Base-by-base conservation (phyloP, 1,284 basidiomycete genomes). In the Wolfiporia cocos region DNA sequence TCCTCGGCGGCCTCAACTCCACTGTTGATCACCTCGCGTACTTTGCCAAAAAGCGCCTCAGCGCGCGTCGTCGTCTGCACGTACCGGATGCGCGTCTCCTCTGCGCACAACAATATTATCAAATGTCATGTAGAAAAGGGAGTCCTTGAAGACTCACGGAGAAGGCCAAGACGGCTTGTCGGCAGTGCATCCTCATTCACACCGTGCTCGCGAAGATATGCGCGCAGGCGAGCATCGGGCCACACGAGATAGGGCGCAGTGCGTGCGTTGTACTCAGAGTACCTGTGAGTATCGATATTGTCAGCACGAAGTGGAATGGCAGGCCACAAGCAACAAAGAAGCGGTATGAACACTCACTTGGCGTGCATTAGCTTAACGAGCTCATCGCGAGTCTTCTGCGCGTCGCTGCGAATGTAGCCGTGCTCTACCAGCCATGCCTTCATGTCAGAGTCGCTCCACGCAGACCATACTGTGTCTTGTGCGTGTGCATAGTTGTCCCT, bases 211-310 rank as follows among this genome's bases (percentile, higher is more conserved):
- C 88, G 76, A 22, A 93, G 73, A 61, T 83, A 91, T 1, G 86
- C 88, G 41, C 91, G 84, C 23, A 94, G 76, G 34, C 90, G 78
- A 3, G 91, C 86, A 55, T 93, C 90, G 12, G 91, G 89, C 91
- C 91, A 94, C n/a, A 76, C 73, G 38, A 92, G 69, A 62, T 91
- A 92, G 1, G 76, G 68, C 3, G 78, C 73, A 5, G 71, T 66
- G 29, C 67, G 67, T 1, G 64, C 55, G 18, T 65, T 55, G 34
- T 52, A 60, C 44, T 73, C 68, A 37, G 52, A 63, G 54, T 74
- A 76, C 48, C 71, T 75, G 22, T 28, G 7, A 14, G 14, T 14
- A 14, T 9, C 7, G 14, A 33, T 28, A 28, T 41, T 37, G 41
- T 49, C 29, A 41, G 43, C 48, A 41, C 31, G 18, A 15, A 14